Evolutionary conservation across 305 asterid genomes (phyloP).

Genomic region (Petunia hybrid): DNA sequence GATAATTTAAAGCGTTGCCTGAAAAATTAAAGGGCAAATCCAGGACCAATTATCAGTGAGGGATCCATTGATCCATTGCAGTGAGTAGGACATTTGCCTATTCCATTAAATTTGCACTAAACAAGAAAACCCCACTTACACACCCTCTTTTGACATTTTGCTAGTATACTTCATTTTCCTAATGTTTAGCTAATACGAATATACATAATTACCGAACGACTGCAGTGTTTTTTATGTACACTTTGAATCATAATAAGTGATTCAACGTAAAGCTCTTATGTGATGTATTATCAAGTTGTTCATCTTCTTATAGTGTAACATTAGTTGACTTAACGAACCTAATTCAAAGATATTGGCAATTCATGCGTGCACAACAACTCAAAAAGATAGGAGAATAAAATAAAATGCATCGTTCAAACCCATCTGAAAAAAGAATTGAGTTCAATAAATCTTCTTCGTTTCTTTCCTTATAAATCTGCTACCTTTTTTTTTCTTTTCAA

Average conservation of each 20-base stretch:
- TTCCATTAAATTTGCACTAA: not conserved
- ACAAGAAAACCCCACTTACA: no score
- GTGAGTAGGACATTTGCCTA: not conserved
- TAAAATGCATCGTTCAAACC: not conserved
- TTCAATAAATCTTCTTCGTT: conserved; percentile 5
- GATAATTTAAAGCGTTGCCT: conserved; percentile 28
- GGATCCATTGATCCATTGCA: not conserved
- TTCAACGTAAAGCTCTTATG: not conserved
- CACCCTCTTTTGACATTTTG: no score
- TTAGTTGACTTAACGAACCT: no score
- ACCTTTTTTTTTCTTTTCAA: no score
- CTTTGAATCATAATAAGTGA: no score
- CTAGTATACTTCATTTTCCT: not conserved
- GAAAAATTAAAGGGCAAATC: not conserved
- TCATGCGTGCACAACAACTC: not conserved
- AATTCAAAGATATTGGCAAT: not conserved
- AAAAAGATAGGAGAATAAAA: not conserved
- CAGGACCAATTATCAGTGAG: not conserved
- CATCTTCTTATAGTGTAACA: not conserved
- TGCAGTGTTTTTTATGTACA: no score
- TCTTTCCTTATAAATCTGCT: no score
- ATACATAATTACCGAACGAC: no score
- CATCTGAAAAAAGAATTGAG: not conserved
- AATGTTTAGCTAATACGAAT: not conserved
- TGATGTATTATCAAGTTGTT: no score